Percentiles rank a stretch among this genome's conserved stretches.
Conservation (phyloP, 331 rosid genomes). For the Pyracantha coccinea region DNA sequence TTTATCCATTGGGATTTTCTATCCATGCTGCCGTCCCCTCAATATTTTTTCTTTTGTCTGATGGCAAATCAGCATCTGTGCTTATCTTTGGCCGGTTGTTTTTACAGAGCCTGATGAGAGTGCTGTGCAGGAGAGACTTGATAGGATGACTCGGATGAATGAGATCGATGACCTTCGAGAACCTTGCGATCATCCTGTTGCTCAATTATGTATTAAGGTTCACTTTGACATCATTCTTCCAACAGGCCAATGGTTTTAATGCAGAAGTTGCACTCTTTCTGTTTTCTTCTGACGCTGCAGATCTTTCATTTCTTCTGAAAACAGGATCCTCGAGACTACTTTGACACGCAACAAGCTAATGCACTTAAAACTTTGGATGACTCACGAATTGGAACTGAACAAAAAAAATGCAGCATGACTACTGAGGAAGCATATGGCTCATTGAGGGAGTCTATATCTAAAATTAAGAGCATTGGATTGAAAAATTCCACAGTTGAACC, state of each 20-base stretch:
- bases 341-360: constrained; percentile 90
- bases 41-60: constrained; percentile 1
- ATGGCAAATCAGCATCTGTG: constrained; percentile 3
- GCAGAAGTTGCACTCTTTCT: neutral
- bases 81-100: constrained; percentile 16
- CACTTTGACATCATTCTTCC: constrained; percentile 13
- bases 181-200: constrained; percentile 50
- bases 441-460: constrained; percentile 63
- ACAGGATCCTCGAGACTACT: constrained; percentile 98
- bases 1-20: constrained; percentile 7
- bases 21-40: neutral
- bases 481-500: constrained; percentile 58
- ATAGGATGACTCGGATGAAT: constrained; percentile 66
- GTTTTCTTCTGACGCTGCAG: neutral
- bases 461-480: constrained; percentile 59
- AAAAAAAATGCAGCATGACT: constrained; percentile 51
- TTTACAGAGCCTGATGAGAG: constrained; percentile 50
- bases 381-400: constrained; percentile 53
- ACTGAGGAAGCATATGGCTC: constrained; percentile 67
- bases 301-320: constrained; percentile 9
- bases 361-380: constrained; percentile 72
- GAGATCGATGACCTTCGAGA: constrained; percentile 87
- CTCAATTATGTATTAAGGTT: constrained; percentile 93
- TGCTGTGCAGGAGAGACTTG: constrained; percentile 46
- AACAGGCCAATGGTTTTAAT: neutral